Evolutionary conservation across 2,329 filamentous ascomycete genomes (phyloP).

Genomic region (Lecanosticta acicola): DNA sequence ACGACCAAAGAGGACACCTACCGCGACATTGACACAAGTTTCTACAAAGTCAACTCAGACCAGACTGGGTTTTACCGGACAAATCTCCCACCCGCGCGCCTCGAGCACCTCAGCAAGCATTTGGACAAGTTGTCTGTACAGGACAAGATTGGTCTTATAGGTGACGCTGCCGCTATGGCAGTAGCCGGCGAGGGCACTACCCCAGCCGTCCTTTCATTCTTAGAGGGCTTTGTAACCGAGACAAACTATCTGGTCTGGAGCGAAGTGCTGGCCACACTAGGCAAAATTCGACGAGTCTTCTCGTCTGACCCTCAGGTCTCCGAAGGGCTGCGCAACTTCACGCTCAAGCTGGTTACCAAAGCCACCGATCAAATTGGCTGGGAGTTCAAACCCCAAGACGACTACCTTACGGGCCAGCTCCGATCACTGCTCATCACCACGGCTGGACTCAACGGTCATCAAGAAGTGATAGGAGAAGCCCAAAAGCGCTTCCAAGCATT

Average conservation of each 20-base stretch:
- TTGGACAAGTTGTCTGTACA: constrained; percentile 70
- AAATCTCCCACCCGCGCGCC: constrained; percentile 80
- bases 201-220: constrained; percentile 71
- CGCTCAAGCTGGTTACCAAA: constrained; percentile 66
- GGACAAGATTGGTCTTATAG: constrained; percentile 89
- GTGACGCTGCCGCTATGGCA: constrained; percentile 82
- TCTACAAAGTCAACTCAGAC: constrained; percentile 91
- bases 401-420: constrained; percentile 75
- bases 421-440: constrained; percentile 73
- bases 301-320: constrained; percentile 66
- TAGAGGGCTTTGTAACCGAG: constrained; percentile 79
- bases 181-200: constrained; percentile 81
- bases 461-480: constrained; percentile 65
- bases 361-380: constrained; percentile 78
- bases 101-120: constrained; percentile 72
- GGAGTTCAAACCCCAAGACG: constrained; percentile 71
- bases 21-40: constrained; percentile 65
- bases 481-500: constrained; percentile 76
- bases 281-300: constrained; percentile 78
- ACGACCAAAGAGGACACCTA: constrained; percentile 73
- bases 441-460: constrained; percentile 71
- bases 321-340: constrained; percentile 70
- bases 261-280: constrained; percentile 72
- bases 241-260: constrained; percentile 83
- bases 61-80: constrained; percentile 88